Evolutionary conservation across 805 yeast species (phyloP), one percentile per base, ranked within the genome.

Genomic region (Candida andamanensis): DNA sequence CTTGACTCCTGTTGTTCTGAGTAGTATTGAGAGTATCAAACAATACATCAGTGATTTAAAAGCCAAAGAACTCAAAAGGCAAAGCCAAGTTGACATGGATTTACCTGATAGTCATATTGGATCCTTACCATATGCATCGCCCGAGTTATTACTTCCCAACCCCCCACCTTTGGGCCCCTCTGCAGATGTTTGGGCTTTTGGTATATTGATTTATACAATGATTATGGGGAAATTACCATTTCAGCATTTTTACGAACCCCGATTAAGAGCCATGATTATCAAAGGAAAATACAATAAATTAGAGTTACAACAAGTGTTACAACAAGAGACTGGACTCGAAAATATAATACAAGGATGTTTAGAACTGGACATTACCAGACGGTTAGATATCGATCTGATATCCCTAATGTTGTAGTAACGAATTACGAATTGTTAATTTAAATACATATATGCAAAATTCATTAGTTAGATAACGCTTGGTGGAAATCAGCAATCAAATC

Each of bases 141-240:
- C 97, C 0, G 96, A 89, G 51, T 64, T 86, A 12, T 58, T 87
- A 24, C 60, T 64, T 24, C 80, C 83, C 1, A 66, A 67, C 26
- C 84, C 86, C 4, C 62, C 78, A 47, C 63, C 79, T 38, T 49
- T 74, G 34, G 80, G 81, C 2, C 79, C 84, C 2, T 60, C 75
- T 24, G 80, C 89, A 1, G 97, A 89, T 57, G 70, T 85, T 4
- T 89, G 97, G 97, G 95, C 96, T 0, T 67, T 84, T 27, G 97
- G 97, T 4, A 84, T 87, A 1, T 59, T 83, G 41, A 45, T 81
- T 4, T 87, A 75, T 54, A 78, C 94, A 1, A 72, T 86, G 74
- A 56, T 79, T 17, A 71, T 76, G 15, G 89, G 94, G 0, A 74
- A 69, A 41, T 55, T 89, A 30, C 96, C 96, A 1, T 89, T 89